Evolutionary conservation across 345 rosid genomes (phyloP), one percentile per base, ranked within the genome.

Genomic region (Lumnitzera littorea): DNA sequence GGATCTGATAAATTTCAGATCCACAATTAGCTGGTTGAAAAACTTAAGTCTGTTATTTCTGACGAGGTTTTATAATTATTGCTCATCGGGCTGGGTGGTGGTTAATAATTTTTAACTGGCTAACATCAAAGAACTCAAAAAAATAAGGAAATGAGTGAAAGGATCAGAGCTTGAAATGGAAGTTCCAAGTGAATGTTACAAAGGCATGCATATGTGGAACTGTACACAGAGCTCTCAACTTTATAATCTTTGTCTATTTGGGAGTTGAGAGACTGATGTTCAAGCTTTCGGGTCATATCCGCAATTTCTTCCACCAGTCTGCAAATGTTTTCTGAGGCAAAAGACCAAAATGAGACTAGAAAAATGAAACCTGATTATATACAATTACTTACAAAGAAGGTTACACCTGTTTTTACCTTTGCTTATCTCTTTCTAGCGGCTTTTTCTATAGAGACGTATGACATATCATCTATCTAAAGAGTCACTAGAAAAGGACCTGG

Each of bases 381-480:
- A 17, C 16, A 13, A 64, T 54, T 12, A 43, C 14, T 2, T 24
- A n/a, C 2, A 54, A 41, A 24, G 24, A 23, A 11, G 23, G 24
- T 46, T 53, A 8, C 51, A 50, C 27, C 15, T 31, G 49, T 2
- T 24, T 53, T 57, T 56, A 76, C 83, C 78, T 73, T 29, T 62
- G 75, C 43, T 62, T 50, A 12, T 24, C 52, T 49, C 60, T 61
- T 49, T 47, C 70, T 59, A 70, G 80, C 55, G 73, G 58, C 73
- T 63, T 65, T 48, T 27, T 65, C 76, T 46, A 79, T 76, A 15
- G 62, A 55, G 48, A 79, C 69, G 80, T 76, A 50, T 59, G 56
- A 24, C 5, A 20, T 5, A 58, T 17, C 15, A 58, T 36, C 43
- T 36, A 36, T 36, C 7, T 36, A 36, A 29, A 29, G 43, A 36